Conservation (phyloP, 306 rosid genomes). For the Mimosa bimucronata region DNA sequence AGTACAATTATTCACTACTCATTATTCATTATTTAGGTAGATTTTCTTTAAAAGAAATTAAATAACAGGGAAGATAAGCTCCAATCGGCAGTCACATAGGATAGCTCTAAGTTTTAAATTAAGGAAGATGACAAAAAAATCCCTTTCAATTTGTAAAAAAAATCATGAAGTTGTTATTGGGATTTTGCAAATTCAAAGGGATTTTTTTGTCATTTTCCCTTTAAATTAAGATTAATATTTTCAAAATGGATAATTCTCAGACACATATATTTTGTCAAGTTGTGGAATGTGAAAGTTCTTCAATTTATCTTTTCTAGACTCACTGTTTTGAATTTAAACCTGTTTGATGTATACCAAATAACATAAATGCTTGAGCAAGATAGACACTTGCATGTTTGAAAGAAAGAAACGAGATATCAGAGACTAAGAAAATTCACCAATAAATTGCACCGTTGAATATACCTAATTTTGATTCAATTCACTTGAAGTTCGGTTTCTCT, state of each 20-base stretch:
- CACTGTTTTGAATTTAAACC: not conserved
- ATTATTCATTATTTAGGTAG: too few species aligned
- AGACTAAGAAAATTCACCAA: not conserved
- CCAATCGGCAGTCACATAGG: not conserved
- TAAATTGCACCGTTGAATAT: conserved; percentile 3
- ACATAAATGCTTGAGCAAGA: conserved; percentile 8
- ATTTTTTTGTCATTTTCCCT: too few species aligned
- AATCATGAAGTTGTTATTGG: too few species aligned
- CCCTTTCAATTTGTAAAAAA: too few species aligned
- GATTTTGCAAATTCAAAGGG: too few species aligned
- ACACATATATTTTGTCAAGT: not conserved
- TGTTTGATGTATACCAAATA: not conserved
- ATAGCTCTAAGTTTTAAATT: not conserved
- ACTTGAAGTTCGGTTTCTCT: not conserved
- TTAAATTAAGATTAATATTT: too few species aligned
- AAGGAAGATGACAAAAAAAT: too few species aligned
- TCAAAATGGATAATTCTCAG: not conserved
- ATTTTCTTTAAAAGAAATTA: too few species aligned
- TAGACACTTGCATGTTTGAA: not conserved
- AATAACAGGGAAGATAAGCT: not conserved
- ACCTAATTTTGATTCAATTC: not conserved
- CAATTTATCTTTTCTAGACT: not conserved
- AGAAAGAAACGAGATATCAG: not conserved
- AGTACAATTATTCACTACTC: not conserved
- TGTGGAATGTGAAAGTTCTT: not conserved